These are phyloP conservation scores for Coemansia sp. DNA, from an alignment of 192 early-diverging fungal genomes.

Conservation along the genomic window DNA sequence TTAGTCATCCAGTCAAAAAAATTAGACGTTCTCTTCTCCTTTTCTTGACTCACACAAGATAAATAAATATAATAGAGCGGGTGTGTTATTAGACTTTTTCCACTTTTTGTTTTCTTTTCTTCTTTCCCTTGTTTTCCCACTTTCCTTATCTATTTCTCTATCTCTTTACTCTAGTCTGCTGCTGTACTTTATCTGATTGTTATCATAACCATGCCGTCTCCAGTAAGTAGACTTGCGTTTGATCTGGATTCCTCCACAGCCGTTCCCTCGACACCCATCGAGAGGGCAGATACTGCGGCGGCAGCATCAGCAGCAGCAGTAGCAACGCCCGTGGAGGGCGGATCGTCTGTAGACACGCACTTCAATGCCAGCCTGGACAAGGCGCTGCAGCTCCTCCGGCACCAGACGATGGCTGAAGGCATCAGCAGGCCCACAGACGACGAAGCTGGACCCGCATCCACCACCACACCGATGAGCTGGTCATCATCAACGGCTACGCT, in stretches of 20 bases:
- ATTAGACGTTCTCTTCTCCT: too few species aligned
- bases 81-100: background rate
- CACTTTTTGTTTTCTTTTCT: background rate
- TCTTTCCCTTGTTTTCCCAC: slow-evolving; percentile 1
- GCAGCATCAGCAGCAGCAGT: slow-evolving; percentile 1
- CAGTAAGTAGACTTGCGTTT: background rate
- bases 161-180: background rate
- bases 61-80: too few species aligned
- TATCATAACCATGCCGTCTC: slow-evolving; percentile 11
- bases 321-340: slow-evolving; percentile 10
- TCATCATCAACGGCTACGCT: slow-evolving; percentile 19
- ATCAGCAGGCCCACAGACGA: background rate
- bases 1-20: too few species aligned
- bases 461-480: slow-evolving; percentile 35
- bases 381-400: slow-evolving; percentile 39
- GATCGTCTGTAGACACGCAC: slow-evolving; percentile 30
- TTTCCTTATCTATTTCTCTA: slow-evolving; percentile 2
- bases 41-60: too few species aligned
- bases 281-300: background rate
- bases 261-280: slow-evolving; percentile 41
- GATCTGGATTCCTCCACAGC: slow-evolving; percentile 38
- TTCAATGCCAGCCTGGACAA: slow-evolving; percentile 54
- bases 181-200: slow-evolving; percentile 8
- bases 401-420: slow-evolving; percentile 15
- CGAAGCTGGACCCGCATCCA: slow-evolving; percentile 6